Evolutionary conservation across 495 filamentous ascomycete species (phyloP), one percentile per base, ranked within the genome.

Genomic region (Rostrohypoxylon terebratum): DNA sequence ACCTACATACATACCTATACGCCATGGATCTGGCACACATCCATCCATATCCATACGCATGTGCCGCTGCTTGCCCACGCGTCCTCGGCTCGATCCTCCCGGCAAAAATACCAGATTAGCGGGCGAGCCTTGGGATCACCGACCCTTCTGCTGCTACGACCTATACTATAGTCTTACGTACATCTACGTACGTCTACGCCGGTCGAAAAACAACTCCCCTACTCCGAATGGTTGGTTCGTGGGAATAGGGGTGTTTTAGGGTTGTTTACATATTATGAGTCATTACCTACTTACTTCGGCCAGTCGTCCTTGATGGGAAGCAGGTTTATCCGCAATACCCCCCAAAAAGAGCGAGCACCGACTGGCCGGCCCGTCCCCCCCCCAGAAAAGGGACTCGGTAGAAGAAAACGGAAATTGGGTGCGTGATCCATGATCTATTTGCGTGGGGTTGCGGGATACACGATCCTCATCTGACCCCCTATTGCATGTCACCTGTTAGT

Each of bases 401-500:
- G 23, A 55, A 31, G 28, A 48, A 68, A 60, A 57, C 64, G 60
- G 60, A 47, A 64, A 68, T 63, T 50, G 50, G 44, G 62, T 42
- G 20, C 14, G 28, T 18, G 54, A 33, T 59, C 48, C 23, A 28
- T 53, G 1, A 14, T 6, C 23, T 53, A n/a, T 59, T 59, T 63
- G 66, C 55, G 48, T 66, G 61, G 66, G 57, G 51, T 55, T 55
- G 20, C 14, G 25, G 40, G 61, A 60, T 14, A 21, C 51, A 13
- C 42, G 51, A 31, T 58, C 51, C 63, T 66, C 62, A 58, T 73
- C 65, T 74, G 71, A 74, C 59, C 71, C 59, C 63, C 8, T 63
- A 63, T 74, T 66, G 61, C 58, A 74, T 65, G 57, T 74, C 71
- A 73, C 71, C 61, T 66, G 50, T 50, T 44, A 38, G 55, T 53